phyloP scores from a whole-genome alignment of 768 basidiomycete species.

The Tylopilus rubrobrunneus region DNA sequence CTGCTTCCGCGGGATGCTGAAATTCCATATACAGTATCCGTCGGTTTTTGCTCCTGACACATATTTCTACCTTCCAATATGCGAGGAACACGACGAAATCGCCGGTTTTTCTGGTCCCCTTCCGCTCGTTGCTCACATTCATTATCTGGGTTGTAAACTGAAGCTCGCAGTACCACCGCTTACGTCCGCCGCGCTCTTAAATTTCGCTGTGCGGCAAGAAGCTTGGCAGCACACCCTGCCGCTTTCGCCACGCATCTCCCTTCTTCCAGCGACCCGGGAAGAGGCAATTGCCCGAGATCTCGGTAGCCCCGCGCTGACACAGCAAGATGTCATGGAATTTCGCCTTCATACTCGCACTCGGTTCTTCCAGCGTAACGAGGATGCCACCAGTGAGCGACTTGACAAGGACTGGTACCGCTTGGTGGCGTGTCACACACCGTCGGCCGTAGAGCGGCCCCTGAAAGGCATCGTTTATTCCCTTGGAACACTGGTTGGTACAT shows the following conservation, averaged over 20 bases:
- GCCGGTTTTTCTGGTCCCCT: slow-evolving; percentile 31
- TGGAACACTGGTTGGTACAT: slow-evolving; percentile 42
- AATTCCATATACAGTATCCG: slow-evolving; percentile 33
- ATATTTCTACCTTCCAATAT: slow-evolving; percentile 41
- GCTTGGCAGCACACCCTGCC: slow-evolving; percentile 28
- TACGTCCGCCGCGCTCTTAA: slow-evolving; percentile 38
- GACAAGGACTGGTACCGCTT: slow-evolving; percentile 50
- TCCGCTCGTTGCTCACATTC: slow-evolving; percentile 31
- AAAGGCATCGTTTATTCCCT: slow-evolving; percentile 40
- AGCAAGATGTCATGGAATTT: slow-evolving; percentile 41
- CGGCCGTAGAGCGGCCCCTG: slow-evolving; percentile 33
- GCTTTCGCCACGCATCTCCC: slow-evolving; percentile 19
- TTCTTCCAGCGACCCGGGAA: slow-evolving; percentile 35
- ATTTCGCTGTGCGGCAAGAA: slow-evolving; percentile 36
- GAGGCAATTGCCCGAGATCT: slow-evolving; percentile 29
- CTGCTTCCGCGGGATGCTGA: slow-evolving; percentile 3
- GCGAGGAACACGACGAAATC: slow-evolving; percentile 21
- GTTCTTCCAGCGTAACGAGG: slow-evolving; percentile 20
- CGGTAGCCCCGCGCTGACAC: slow-evolving; percentile 30
- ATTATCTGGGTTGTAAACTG: slow-evolving; percentile 41
- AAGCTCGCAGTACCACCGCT: slow-evolving; percentile 39
- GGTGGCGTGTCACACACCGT: slow-evolving; percentile 40
- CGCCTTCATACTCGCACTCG: slow-evolving; percentile 34
- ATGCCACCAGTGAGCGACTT: slow-evolving; percentile 28
- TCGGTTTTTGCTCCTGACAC: slow-evolving; percentile 42